These are phyloP conservation scores for Cytospora chrysosperma DNA, from an alignment of 2,329 filamentous ascomycete species.

Conservation along the genomic window DNA sequence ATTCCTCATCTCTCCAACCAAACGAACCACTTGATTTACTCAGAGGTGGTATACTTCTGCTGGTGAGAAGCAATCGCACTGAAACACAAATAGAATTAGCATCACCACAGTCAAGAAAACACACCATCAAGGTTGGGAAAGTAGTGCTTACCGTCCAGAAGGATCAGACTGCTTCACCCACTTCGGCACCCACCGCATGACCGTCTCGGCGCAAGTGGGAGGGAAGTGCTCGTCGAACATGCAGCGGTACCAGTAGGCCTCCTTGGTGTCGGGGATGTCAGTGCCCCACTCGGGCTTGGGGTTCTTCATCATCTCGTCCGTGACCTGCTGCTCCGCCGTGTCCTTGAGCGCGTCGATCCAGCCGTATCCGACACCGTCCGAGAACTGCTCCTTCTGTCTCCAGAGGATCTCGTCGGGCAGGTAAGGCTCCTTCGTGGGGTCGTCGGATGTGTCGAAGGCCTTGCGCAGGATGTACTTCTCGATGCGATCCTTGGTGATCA, in stretches of 20 bases:
- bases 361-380: constrained; percentile 95
- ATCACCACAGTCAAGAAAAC: background rate
- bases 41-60: constrained; percentile 65
- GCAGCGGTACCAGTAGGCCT: constrained; percentile 96
- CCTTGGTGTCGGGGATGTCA: constrained; percentile 94
- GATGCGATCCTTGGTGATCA: constrained; percentile 85
- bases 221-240: constrained; percentile 99
- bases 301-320: constrained; percentile 98
- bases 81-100: constrained; percentile 15
- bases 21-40: constrained; percentile 18
- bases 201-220: constrained; percentile 82
- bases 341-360: constrained; percentile 99
- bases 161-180: constrained; percentile 97
- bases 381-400: constrained; percentile 99
- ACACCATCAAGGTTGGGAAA: background rate
- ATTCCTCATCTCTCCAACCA: background rate
- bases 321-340: constrained; percentile 83
- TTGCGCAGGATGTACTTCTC: constrained; percentile 99
- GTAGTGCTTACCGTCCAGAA: constrained; percentile 72
- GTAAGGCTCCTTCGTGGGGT: constrained; percentile 79
- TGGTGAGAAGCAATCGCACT: constrained; percentile 77
- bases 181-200: constrained; percentile 94
- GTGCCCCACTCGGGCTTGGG: constrained; percentile 93
- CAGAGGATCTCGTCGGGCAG: constrained; percentile 95
- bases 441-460: constrained; percentile 90